Percentiles rank a stretch among this genome's conserved stretches.
These are phyloP conservation scores for Taphrina deformans DNA, from an alignment of 1,139 yeast species.

Conservation along the genomic window DNA sequence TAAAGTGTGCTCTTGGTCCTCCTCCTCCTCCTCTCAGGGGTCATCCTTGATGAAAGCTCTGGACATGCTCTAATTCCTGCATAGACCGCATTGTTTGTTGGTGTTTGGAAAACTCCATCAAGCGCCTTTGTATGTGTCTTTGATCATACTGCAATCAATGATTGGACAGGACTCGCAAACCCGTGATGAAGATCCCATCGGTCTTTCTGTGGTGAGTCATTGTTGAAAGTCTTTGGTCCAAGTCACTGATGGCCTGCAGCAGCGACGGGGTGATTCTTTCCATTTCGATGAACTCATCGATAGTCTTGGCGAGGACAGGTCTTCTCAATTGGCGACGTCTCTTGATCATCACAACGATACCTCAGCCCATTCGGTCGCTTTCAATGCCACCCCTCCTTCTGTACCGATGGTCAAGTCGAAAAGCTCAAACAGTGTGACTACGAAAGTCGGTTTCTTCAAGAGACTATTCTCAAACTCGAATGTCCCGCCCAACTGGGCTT, in stretches of 20 bases:
- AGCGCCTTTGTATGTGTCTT: not conserved
- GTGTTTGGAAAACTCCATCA: not conserved
- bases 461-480: not conserved
- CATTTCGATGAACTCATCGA: conserved; percentile 4
- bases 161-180: not conserved
- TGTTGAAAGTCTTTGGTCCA: too few relatives aligned
- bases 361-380: not conserved
- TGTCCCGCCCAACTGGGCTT: conserved; percentile 8
- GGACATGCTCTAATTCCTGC: not conserved
- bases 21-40: too few relatives aligned
- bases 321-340: not conserved
- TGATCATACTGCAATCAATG: not conserved
- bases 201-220: not conserved
- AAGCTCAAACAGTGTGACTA: not conserved
- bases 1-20: not conserved
- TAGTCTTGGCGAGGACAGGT: conserved; percentile 4
- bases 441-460: not conserved
- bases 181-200: not conserved
- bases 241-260: too few relatives aligned
- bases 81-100: not conserved
- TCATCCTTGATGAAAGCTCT: not conserved
- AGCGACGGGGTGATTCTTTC: not conserved
- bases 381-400: not conserved
- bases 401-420: conserved; percentile 2
- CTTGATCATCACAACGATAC: not conserved